These are phyloP conservation scores for Incumbomyces lentus DNA, from an alignment of 2,329 filamentous ascomycete genomes.

Conservation along the genomic window DNA sequence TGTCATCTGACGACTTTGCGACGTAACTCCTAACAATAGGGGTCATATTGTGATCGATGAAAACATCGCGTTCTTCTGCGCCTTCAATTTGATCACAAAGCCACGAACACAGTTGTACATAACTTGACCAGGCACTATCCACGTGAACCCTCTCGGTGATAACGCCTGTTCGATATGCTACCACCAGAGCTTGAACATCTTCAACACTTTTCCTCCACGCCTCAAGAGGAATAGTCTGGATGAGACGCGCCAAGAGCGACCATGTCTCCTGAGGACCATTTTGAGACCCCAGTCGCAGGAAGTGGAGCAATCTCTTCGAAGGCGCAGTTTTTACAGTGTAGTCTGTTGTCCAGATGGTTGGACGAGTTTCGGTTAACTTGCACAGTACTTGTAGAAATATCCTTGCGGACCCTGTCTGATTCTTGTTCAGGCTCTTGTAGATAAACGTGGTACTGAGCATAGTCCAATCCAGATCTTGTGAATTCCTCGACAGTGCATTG, in stretches of 20 bases:
- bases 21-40: constrained; percentile 47
- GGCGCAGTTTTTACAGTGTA: constrained; percentile 49
- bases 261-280: constrained; percentile 64
- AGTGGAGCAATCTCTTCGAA: constrained; percentile 53
- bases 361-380: constrained; percentile 52
- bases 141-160: constrained; percentile 50
- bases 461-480: constrained; percentile 48
- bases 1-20: constrained; percentile 2
- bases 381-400: constrained; percentile 60
- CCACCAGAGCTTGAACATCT: constrained; percentile 51
- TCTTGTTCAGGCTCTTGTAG: constrained; percentile 60
- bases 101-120: constrained; percentile 53
- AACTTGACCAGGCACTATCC: constrained; percentile 62
- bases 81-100: constrained; percentile 40
- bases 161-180: constrained; percentile 61
- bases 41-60: constrained; percentile 39
- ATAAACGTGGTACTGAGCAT: constrained; percentile 60
- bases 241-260: constrained; percentile 53
- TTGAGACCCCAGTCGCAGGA: constrained; percentile 76
- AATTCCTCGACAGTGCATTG: constrained; percentile 39
- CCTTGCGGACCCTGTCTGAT: constrained; percentile 62
- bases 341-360: constrained; percentile 62
- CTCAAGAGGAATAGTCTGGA: constrained; percentile 46
- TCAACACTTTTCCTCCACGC: constrained; percentile 40
- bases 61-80: constrained; percentile 36